phyloP scores from a whole-genome alignment of 768 basidiomycete species.

The Chalciporus sphaerocephalus region DNA sequence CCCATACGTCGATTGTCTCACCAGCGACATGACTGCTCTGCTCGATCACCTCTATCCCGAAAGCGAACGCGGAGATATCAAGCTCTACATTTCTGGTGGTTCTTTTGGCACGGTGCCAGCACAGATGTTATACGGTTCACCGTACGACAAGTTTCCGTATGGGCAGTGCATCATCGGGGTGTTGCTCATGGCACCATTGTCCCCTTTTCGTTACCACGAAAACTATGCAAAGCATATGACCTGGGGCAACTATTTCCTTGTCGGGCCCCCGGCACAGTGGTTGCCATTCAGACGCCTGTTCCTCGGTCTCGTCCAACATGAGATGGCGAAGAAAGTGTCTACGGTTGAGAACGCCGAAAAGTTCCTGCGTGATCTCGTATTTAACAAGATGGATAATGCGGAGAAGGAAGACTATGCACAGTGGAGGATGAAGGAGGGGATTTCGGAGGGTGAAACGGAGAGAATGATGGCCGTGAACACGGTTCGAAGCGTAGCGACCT shows the following conservation, averaged over 20 bases:
- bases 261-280: conserved; percentile 42
- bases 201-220: conserved; percentile 44
- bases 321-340: conserved; percentile 34
- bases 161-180: conserved; percentile 44
- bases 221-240: conserved; percentile 44
- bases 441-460: conserved; percentile 43
- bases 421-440: conserved; percentile 40
- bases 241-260: conserved; percentile 43
- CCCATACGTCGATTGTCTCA: conserved; percentile 40
- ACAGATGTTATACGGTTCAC: conserved; percentile 52
- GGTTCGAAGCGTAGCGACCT: conserved; percentile 43
- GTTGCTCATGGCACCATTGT: conserved; percentile 43
- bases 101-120: conserved; percentile 53
- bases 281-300: conserved; percentile 38
- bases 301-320: conserved; percentile 29
- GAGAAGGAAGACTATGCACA: conserved; percentile 31
- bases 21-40: conserved; percentile 42
- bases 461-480: conserved; percentile 39
- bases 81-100: conserved; percentile 48
- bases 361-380: conserved; percentile 37
- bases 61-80: conserved; percentile 31
- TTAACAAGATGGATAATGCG: conserved; percentile 38
- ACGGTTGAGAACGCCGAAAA: conserved; percentile 38
- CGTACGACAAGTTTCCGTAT: conserved; percentile 48
- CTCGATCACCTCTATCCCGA: conserved; percentile 49